phyloP scores from a whole-genome alignment of 2,329 filamentous ascomycete genomes.

The Uncinocarpus reesii region DNA sequence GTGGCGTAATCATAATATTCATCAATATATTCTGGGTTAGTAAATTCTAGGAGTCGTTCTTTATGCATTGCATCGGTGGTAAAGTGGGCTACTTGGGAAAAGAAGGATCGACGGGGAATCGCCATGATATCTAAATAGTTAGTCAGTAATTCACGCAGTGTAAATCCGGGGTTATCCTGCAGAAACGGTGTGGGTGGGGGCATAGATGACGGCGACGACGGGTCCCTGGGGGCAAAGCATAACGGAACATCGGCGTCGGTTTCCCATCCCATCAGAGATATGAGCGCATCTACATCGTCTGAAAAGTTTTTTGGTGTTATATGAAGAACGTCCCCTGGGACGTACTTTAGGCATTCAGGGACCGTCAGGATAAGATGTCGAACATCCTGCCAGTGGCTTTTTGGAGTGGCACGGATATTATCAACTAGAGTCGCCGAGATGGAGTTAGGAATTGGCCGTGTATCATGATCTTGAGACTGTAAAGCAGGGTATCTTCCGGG shows the following conservation, averaged over 20 bases:
- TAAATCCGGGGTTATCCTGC: slow-evolving; percentile 37
- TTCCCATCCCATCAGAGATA: slow-evolving; percentile 70
- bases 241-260: slow-evolving; percentile 60
- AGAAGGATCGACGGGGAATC: slow-evolving; percentile 79
- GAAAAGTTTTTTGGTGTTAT: slow-evolving; percentile 83
- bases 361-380: slow-evolving; percentile 59
- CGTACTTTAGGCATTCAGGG: slow-evolving; percentile 39
- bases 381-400: slow-evolving; percentile 85
- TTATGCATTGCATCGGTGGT: slow-evolving; percentile 62
- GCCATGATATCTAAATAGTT: slow-evolving; percentile 82
- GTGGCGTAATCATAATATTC: slow-evolving; percentile 96
- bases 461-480: slow-evolving; percentile 23
- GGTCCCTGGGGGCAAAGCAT: slow-evolving; percentile 36
- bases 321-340: slow-evolving; percentile 68
- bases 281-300: slow-evolving; percentile 65
- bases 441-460: slow-evolving; percentile 50
- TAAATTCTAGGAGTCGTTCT: slow-evolving; percentile 75
- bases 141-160: slow-evolving; percentile 64
- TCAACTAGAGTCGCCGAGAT: slow-evolving; percentile 48
- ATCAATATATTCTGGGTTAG: slow-evolving; percentile 66
- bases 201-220: slow-evolving; percentile 22
- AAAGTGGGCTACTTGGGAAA: slow-evolving; percentile 66
- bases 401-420: slow-evolving; percentile 67
- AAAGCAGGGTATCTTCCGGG: slow-evolving; percentile 2
- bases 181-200: slow-evolving; percentile 29